Percentiles rank a stretch among this genome's conserved stretches.
Evolutionary conservation across 2,329 filamentous ascomycete genomes (phyloP).

Genomic region (Xylaria arbuscula): DNA sequence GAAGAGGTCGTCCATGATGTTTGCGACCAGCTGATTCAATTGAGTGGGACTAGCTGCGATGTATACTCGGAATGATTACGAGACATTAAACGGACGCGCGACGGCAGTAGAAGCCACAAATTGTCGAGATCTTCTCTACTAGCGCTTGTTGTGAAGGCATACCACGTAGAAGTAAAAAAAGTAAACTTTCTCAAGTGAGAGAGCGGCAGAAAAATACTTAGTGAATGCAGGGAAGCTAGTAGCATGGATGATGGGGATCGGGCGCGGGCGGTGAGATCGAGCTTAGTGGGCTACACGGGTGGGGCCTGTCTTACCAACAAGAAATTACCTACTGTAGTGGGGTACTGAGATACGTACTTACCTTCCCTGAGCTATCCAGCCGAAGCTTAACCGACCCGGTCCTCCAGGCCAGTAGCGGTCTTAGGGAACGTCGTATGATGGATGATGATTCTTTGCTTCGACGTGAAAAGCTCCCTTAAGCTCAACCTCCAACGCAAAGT

Average conservation of each 20-base stretch:
- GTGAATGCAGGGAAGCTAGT: conserved; percentile 27
- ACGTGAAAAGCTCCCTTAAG: conserved; percentile 25
- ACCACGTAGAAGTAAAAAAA: background rate
- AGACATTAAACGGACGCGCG: background rate
- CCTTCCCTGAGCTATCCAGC: background rate
- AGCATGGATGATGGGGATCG: conserved; percentile 18
- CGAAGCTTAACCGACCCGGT: conserved; percentile 38
- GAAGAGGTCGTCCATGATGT: conserved; percentile 76
- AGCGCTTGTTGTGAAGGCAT: conserved; percentile 3
- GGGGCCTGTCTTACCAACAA: background rate
- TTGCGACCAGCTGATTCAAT: conserved; percentile 25
- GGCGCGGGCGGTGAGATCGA: conserved; percentile 43
- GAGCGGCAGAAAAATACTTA: conserved; percentile 47
- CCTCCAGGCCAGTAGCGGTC: background rate
- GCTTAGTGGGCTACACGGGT: background rate
- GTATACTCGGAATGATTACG: background rate
- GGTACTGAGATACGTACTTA: background rate
- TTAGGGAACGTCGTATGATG: conserved; percentile 38
- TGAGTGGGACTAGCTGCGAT: background rate
- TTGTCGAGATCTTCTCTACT: conserved; percentile 3
- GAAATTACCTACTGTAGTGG: background rate
- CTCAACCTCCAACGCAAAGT: conserved; percentile 20
- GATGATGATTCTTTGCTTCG: conserved; percentile 23
- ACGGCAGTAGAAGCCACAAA: background rate
- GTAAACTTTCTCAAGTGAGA: conserved; percentile 33